Conservation (phyloP, 139 green algal genomes). For the Tetradesmus lagerheimii region DNA sequence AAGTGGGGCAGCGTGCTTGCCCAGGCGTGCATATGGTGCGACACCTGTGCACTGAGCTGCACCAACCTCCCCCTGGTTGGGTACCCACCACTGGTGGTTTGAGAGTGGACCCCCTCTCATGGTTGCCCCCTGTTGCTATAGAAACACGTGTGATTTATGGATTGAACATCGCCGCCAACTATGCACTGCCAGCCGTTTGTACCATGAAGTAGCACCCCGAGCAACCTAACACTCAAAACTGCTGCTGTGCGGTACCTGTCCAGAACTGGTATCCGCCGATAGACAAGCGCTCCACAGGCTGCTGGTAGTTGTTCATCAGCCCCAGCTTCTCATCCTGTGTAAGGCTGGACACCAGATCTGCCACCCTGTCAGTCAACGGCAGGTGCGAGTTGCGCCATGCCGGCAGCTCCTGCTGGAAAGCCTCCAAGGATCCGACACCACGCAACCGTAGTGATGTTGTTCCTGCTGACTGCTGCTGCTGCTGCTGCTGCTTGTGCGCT, state of each 20-base stretch:
- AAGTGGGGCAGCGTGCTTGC: too few species aligned
- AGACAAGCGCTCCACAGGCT: not conserved
- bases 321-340: constrained; percentile 16
- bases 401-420: not conserved
- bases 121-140: too few species aligned
- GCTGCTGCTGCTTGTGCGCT: not conserved
- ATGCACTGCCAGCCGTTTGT: too few species aligned
- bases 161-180: too few species aligned
- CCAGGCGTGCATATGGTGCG: too few species aligned
- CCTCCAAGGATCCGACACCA: not conserved
- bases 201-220: too few species aligned
- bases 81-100: too few species aligned
- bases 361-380: not conserved
- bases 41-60: too few species aligned
- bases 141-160: too few species aligned
- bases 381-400: not conserved
- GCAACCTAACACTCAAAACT: not conserved
- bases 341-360: not conserved
- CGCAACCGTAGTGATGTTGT: not conserved
- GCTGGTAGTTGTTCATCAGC: constrained; percentile 11
- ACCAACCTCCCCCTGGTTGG: too few species aligned
- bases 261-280: constrained; percentile 5
- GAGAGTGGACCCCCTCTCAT: too few species aligned
- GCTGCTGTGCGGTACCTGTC: constrained; percentile 9
- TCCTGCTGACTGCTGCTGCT: not conserved